phyloP scores from a whole-genome alignment of 495 filamentous ascomycete genomes.

The Aspergillus mulundensis region DNA sequence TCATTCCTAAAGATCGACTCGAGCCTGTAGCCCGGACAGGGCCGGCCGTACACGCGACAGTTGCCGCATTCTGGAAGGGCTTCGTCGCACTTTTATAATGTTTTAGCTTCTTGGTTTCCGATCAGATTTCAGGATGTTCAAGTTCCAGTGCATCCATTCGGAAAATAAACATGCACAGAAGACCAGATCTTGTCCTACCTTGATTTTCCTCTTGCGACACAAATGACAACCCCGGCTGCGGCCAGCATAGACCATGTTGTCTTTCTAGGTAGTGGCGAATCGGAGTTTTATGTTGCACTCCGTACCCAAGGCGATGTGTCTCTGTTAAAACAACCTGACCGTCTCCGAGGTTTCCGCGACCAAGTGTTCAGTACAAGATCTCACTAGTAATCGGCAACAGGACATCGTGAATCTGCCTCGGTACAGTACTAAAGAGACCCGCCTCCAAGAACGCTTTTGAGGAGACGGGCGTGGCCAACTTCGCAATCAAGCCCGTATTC shows the following conservation, averaged over 20 bases:
- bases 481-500: background rate
- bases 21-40: conserved; percentile 42
- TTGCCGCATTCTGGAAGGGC: conserved; percentile 39
- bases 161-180: background rate
- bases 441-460: background rate
- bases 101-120: conserved; percentile 16
- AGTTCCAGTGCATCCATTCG: background rate
- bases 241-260: conserved; percentile 44
- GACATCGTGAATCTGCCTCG: conserved; percentile 4
- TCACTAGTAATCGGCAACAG: background rate
- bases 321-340: background rate
- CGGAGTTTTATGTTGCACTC: background rate
- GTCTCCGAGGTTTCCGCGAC: background rate
- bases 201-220: conserved; percentile 47
- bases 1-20: conserved; percentile 41
- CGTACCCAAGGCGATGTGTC: background rate
- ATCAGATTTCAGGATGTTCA: background rate
- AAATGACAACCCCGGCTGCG: conserved; percentile 46
- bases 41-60: conserved; percentile 37
- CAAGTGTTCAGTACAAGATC: background rate
- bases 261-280: background rate
- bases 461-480: background rate
- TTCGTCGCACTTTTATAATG: conserved; percentile 38
- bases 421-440: background rate
- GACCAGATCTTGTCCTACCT: conserved; percentile 29